Base-by-base conservation (phyloP, 2,329 filamentous ascomycete genomes). In the Colletotrichum musicola region DNA sequence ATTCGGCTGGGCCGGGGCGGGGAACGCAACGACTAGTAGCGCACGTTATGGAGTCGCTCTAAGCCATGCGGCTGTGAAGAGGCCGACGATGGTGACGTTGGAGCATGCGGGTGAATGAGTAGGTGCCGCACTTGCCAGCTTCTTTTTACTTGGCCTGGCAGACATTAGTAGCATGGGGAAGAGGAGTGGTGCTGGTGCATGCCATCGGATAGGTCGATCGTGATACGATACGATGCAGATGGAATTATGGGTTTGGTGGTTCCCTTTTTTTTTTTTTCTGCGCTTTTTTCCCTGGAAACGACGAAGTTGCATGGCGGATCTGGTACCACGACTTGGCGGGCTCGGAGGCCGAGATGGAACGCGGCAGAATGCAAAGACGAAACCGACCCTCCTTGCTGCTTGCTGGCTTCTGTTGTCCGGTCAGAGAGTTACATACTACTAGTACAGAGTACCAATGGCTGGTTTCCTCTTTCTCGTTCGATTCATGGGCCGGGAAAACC, bases 91-190 rank as follows among this genome's bases (percentile, higher is more conserved):
- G 27, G 44, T 59, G 42, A 38, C 25, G 56, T 59, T 35, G 20
- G 42, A 35, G 22, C 6, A 59, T 59, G 56, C 56, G 44, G 56
- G 44, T 49, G 56, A 59, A 59, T 59, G 44, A 59, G 56, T 59
- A 59, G 44, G 42, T 46, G 9, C 30, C 30, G 30, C 22, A 25
- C 22, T 25, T 25, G 22, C 22, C 22, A 25, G 22, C 22, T 25
- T 35, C 30, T 35, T 10, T 35, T 35, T 35, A 10, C 30, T 10
- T 35, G 30, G 30, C 4, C 12, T 20, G 58, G 30, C 42, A 40
- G 49, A 16, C 42, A 35, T 35, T 35, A 35, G 30, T 30, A 4
- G 27, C 12, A 35, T 35, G 30, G 30, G 30, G 30, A 35, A 35
- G 12, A 35, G 4, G 30, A 35, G 30, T 35, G 30, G 7, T 30